Evolutionary conservation across 2,329 filamentous ascomycete genomes (phyloP).

Genomic region (Fusarium chaquense): DNA sequence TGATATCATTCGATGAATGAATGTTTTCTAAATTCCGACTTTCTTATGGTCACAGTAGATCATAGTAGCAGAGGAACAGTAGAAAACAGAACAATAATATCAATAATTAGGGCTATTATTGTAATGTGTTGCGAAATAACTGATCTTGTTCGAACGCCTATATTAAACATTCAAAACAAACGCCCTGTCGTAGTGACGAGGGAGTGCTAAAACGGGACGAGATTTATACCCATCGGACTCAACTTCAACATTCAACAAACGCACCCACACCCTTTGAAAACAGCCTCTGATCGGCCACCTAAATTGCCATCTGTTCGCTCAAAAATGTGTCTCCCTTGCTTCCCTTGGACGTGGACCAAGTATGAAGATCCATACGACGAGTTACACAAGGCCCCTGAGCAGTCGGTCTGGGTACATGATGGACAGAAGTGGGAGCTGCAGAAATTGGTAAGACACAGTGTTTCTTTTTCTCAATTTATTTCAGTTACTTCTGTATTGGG

Average conservation of each 20-base stretch:
- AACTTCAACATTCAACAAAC: slow-evolving; percentile 7
- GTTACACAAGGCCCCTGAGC: slow-evolving; percentile 54
- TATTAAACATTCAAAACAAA: not conserved
- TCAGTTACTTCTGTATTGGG: not conserved
- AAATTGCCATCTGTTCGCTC: fast-evolving
- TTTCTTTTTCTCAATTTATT: not conserved
- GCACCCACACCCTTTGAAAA: not conserved
- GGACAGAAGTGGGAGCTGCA: slow-evolving; percentile 55
- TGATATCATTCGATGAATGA: not conserved
- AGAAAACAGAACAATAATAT: not conserved
- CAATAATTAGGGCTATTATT: not conserved
- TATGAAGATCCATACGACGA: slow-evolving; percentile 56
- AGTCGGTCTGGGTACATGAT: slow-evolving; percentile 58
- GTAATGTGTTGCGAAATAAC: not conserved
- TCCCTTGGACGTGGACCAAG: slow-evolving; percentile 63
- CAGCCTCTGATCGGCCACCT: not conserved
- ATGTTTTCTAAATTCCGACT: not conserved
- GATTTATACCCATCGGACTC: slow-evolving; percentile 2
- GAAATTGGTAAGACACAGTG: slow-evolving; percentile 52
- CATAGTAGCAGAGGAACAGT: not conserved
- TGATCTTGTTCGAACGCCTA: not conserved
- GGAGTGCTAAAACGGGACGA: not conserved
- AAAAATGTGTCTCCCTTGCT: slow-evolving; percentile 67
- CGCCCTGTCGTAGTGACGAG: slow-evolving; percentile 12
- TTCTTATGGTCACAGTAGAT: not conserved